phyloP scores from a whole-genome alignment of 331 rosid species.

The Prunus yedoensis region DNA sequence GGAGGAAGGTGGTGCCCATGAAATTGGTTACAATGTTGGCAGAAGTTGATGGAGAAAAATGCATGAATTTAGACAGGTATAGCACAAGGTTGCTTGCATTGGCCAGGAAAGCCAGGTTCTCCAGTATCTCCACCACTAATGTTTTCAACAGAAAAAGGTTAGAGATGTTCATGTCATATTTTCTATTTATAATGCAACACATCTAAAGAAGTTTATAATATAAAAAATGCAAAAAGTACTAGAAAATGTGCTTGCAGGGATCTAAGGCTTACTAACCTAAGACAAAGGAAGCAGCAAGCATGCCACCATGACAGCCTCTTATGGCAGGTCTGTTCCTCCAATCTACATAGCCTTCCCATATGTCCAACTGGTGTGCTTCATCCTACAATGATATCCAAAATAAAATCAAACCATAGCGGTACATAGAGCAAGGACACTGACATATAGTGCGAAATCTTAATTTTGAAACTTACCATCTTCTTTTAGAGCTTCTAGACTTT shows the following conservation, averaged over 20 bases:
- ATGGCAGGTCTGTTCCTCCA: conserved; percentile 82
- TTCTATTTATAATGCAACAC: background rate
- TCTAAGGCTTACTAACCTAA: conserved; percentile 52
- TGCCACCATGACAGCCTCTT: conserved; percentile 77
- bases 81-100: conserved; percentile 88
- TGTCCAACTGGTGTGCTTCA: conserved; percentile 42
- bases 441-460: background rate
- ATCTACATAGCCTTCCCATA: conserved; percentile 75
- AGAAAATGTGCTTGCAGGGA: background rate
- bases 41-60: conserved; percentile 64
- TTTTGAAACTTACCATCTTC: conserved; percentile 41
- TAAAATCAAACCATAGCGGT: background rate
- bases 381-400: conserved; percentile 37
- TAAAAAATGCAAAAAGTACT: background rate
- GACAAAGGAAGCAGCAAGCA: conserved; percentile 80
- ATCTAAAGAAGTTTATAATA: too few species aligned
- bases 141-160: conserved; percentile 8
- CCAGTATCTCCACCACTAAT: conserved; percentile 72
- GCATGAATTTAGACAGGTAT: conserved; percentile 71
- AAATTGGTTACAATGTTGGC: conserved; percentile 80
- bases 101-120: conserved; percentile 82
- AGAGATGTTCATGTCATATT: background rate
- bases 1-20: conserved; percentile 91
- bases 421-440: background rate
- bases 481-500: conserved; percentile 10